phyloP scores from a whole-genome alignment of 177 flowering plant species.

The Vitis hybrid region DNA sequence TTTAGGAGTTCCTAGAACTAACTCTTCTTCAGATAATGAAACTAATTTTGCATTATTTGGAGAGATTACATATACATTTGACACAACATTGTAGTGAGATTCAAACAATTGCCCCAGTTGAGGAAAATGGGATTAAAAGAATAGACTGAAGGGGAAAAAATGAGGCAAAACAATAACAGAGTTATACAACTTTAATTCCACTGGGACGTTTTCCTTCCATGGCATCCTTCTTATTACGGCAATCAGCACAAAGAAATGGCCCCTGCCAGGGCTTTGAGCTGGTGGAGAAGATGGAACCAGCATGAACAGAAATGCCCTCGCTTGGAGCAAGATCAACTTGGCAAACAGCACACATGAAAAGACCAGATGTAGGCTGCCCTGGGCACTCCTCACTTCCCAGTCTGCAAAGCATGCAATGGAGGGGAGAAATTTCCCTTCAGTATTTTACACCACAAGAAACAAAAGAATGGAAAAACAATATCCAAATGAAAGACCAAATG shows the following conservation, averaged over 20 bases:
- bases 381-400: slow-evolving; percentile 50
- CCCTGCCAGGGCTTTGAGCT: slow-evolving; percentile 51
- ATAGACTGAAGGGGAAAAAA: slow-evolving; percentile 7
- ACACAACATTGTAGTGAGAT: slow-evolving; percentile 6
- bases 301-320: slow-evolving; percentile 86
- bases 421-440: not conserved
- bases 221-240: slow-evolving; percentile 82
- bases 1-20: not conserved
- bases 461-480: not conserved
- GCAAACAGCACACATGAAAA: slow-evolving; percentile 82
- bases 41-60: slow-evolving; percentile 13
- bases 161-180: not conserved
- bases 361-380: slow-evolving; percentile 43
- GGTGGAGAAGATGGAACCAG: slow-evolving; percentile 84
- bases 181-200: slow-evolving; percentile 31
- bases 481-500: too few species aligned
- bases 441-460: not conserved
- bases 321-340: slow-evolving; percentile 85
- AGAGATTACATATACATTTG: slow-evolving; percentile 19
- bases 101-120: slow-evolving; percentile 24
- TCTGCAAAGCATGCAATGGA: slow-evolving; percentile 34
- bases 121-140: slow-evolving; percentile 6
- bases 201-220: slow-evolving; percentile 95
- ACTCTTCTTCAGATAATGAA: not conserved
- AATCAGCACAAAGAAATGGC: slow-evolving; percentile 61